A percentile compares a stretch with the other conserved stretches of the same genome.
Evolutionary conservation across 345 rosid genomes (phyloP).

Genomic region (Jatropha curcas): DNA sequence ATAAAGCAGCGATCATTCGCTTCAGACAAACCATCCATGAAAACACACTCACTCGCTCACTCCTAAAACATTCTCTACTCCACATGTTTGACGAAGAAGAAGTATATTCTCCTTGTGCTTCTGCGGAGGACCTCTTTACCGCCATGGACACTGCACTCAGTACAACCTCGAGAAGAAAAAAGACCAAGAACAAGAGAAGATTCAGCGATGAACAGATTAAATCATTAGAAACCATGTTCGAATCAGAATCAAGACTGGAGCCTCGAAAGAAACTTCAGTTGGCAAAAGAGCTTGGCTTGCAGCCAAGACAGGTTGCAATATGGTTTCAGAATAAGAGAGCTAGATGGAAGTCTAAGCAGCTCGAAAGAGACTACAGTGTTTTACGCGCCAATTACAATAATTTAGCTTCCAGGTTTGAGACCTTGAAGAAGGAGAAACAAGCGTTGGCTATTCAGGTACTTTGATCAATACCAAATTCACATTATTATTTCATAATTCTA

Average conservation of each 20-base stretch:
- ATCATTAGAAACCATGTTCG: conserved; percentile 70
- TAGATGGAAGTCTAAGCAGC: conserved; percentile 82
- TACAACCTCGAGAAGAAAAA: conserved; percentile 43
- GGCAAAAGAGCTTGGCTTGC: conserved; percentile 75
- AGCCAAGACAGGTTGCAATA: conserved; percentile 85
- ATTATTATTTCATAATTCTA: too few relatives aligned
- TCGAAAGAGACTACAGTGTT: conserved; percentile 58
- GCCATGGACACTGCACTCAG: conserved; percentile 15
- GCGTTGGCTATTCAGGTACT: conserved; percentile 59
- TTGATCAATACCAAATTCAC: background rate
- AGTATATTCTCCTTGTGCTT: conserved; percentile 37
- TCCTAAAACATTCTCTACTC: background rate
- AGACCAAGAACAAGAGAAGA: conserved; percentile 58
- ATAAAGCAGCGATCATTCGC: conserved; percentile 4
- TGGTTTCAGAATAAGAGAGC: conserved; percentile 95
- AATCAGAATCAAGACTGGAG: conserved; percentile 68
- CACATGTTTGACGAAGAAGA: conserved; percentile 37
- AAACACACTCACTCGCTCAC: too few relatives aligned
- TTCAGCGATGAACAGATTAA: conserved; percentile 82
- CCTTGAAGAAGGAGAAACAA: conserved; percentile 66
- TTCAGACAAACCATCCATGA: too few relatives aligned
- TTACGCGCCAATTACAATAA: conserved; percentile 52
- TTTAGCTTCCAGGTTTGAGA: conserved; percentile 58
- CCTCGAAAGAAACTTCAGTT: conserved; percentile 70
- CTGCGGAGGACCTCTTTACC: conserved; percentile 30